Base-by-base conservation (phyloP, 2,329 filamentous ascomycete genomes). In the Phyllachora maydis region DNA sequence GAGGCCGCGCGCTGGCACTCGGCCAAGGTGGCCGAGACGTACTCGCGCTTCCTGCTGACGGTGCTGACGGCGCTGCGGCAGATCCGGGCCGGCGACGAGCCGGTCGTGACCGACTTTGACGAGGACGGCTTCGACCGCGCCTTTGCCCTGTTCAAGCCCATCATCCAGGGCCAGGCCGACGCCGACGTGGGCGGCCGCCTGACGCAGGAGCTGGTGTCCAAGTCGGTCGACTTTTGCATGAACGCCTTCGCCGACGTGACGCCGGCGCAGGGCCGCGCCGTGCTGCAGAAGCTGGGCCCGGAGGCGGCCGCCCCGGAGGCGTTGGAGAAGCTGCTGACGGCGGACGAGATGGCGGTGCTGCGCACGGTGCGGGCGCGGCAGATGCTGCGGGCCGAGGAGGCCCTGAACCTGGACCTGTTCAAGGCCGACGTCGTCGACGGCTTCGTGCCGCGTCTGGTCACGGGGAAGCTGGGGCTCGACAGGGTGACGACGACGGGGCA, bases 31-130 rank as follows among this genome's bases (percentile, higher is more conserved):
- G 34, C 39, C 3, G 53, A 55, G 21, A 44, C 42, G 4, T 62
- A 61, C 31, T 52, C 50, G 1, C 47, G 54, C 2, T 62, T 60
- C 36, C 32, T 59, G 12, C 29, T 59, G 0, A 37, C 54, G 2
- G 48, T 58, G 2, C 28, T 42, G 22, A 47, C 38, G 22, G 42
- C 45, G 2, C 29, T 38, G 8, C 41, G 46, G 32, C 55, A 59
- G 32, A 57, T 59, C 10, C 33, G 40, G 4, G 23, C 27, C 3
- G 34, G 45, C 15, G 42, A 54, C 6, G 35, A 47, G 24, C 44
- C 47, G 0, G 38, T 59, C 4, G 30, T 58, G 4, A 41, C 33
- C 7, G 51, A 56, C 25, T 42, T 41, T 8, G 41, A 54, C 14
- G 52, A 58, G 28, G 38, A 46, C 1, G 36, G 38, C 5, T 56